Base-by-base conservation (phyloP, 2,329 filamentous ascomycete genomes). In the Nannizziopsis barbatae region DNA sequence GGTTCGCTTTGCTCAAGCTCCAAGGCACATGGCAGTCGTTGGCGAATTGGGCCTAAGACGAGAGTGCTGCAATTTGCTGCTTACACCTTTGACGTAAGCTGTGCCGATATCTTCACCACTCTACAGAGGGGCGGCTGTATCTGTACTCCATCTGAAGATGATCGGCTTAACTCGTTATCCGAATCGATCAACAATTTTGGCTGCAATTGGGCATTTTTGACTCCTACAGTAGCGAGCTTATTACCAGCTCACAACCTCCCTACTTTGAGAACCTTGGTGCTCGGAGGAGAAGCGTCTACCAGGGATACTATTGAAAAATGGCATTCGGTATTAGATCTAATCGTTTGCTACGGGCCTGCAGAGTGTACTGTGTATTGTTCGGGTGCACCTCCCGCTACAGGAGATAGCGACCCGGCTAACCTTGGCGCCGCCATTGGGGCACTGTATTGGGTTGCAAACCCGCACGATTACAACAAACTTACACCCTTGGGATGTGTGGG, bases 31-130 rank as follows among this genome's bases (percentile, higher is more conserved):
- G 67, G 65, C 2, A 58, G 67, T 2, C 64, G 64, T 4, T 66
- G 74, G 18, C 66, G 69, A 15, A 72, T 73, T 55, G 62, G 60
- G 7, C 53, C 62, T 6, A 37, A 27, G 2, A 41, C 43, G 5
- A 38, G 52, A 32, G 42, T 93, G 60, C 74, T 94, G 0, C 87
- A 94, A 60, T 93, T 93, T 62, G 87, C 87, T 2, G 81, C 86
- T 3, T 85, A 86, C 1, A 92, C 86, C 0, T 94, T 94, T 60
- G 87, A 94, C 63, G 86, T 93, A 2, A 90, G 84, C 0, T 80
- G 93, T 3, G 92, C 92, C 62, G 87, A 94, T 61, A 87, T 89
- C 5, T 92, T 93, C 8, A 47, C 38, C 3, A 42, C 51, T 7
- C 42, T 57, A 10, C 40, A 39, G n/a, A 14, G 38, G 18, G 70